Evolutionary conservation across 2,329 filamentous ascomycete genomes (phyloP).

Genomic region (Rugonectria rugulosa): DNA sequence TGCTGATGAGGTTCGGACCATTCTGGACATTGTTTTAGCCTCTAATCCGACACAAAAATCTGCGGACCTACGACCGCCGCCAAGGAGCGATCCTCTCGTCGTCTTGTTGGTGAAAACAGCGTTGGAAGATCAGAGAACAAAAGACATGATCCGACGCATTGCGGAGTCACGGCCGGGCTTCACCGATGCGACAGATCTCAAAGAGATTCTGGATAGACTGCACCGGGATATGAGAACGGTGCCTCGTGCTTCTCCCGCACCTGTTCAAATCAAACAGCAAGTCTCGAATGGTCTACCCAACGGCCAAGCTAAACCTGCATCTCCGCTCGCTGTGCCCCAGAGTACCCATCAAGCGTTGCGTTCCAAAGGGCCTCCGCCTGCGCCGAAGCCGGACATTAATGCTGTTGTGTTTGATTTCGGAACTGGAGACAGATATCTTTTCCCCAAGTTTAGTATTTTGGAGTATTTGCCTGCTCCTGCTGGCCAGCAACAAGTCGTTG

Average conservation of each 20-base stretch:
- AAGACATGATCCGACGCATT: constrained; percentile 61
- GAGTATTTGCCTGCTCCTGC: constrained; percentile 64
- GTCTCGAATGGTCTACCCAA: constrained; percentile 44
- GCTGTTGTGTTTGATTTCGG: constrained; percentile 77
- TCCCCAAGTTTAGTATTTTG: constrained; percentile 79
- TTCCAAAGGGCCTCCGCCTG: constrained; percentile 65
- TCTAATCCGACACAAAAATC: constrained; percentile 66
- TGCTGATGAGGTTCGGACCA: constrained; percentile 64
- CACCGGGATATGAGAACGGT: constrained; percentile 51
- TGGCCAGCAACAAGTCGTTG: constrained; percentile 70
- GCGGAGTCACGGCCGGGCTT: constrained; percentile 59
- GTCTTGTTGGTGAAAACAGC: constrained; percentile 65
- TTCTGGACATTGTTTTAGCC: constrained; percentile 64
- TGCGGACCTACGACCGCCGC: constrained; percentile 59
- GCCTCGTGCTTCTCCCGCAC: constrained; percentile 39
- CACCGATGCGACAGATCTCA: constrained; percentile 62
- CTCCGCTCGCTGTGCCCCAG: constrained; percentile 24
- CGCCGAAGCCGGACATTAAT: constrained; percentile 65
- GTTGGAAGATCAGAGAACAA: constrained; percentile 58
- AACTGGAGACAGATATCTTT: constrained; percentile 77
- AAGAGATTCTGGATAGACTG: constrained; percentile 59
- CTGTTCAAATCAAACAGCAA: constrained; percentile 39
- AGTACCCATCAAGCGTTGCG: constrained; percentile 62
- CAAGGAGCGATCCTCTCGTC: constrained; percentile 62
- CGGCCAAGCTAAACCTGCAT: constrained; percentile 37